Base-by-base conservation (phyloP, 2,329 filamentous ascomycete species). In the Penicillium sp. region DNA sequence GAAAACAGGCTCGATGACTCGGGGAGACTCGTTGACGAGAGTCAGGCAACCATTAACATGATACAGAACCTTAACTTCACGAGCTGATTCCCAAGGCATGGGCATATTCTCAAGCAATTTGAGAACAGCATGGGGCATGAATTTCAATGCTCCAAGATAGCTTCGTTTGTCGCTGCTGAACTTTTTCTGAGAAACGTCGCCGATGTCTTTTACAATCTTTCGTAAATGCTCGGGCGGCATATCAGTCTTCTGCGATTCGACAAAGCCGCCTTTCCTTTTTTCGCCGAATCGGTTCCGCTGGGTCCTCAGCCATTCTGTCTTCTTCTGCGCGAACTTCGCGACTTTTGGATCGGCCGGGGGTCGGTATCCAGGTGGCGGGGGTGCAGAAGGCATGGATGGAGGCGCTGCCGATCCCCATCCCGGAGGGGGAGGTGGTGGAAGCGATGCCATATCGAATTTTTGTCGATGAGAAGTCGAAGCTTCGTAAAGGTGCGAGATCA, bases 61-160 rank as follows among this genome's bases (percentile, higher is more conserved):
- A 73, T 99, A 99, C 12, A 99, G 81, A 26, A 99, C 94, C 77
- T 97, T 97, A 60, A 99, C 95, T 69, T 99, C 94, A 61, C 92
- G 85, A 24, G 91, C 86, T 57, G 91, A 94, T 77, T 99, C 94
- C 94, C 94, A 99, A 0, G 94, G 94, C 94, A 99, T 99, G 3
- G 94, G 94, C 94, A 99, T 99, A 68, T 99, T 99, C 78, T 99
- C 94, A 56, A 99, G 75, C 23, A 99, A 82, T 79, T 99, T 99
- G 77, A 99, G 77, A 11, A 99, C 94, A 5, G 94, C 94, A 71
- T 99, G 94, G 1, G 94, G 94, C 94, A 99, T 99, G 77, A 97
- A 99, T 77, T 99, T 99, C 61, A 99, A 77, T 33, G 95, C 94
- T 61, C 95, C 95, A 48, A 99, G 82, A 73, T 99, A 99, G 75